Conservation (phyloP, 1,284 basidiomycete species). For the Takashimella koratensis region DNA sequence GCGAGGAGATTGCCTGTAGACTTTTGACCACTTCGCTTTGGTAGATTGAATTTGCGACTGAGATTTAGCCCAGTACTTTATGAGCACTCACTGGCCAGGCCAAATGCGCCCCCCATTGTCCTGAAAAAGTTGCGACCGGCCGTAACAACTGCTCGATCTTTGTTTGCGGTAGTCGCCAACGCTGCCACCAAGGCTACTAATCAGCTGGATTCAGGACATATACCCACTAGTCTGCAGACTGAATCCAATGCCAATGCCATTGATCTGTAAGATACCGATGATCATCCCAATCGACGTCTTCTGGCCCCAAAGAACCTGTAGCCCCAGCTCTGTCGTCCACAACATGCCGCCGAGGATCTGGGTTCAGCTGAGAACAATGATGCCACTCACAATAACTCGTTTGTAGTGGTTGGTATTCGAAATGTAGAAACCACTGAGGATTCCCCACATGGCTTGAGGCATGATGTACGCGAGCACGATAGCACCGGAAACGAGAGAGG, state of each 20-base stretch:
- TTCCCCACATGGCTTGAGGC: slow-evolving; percentile 21
- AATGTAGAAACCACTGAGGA: slow-evolving; percentile 19
- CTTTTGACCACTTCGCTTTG: slow-evolving; percentile 16
- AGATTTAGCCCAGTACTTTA: neutral
- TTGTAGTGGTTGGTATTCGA: slow-evolving; percentile 28
- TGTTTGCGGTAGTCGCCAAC: slow-evolving; percentile 18
- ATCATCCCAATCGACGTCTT: slow-evolving; percentile 11
- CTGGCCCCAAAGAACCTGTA: slow-evolving; percentile 21
- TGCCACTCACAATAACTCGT: slow-evolving; percentile 21
- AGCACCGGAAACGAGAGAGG: slow-evolving; percentile 24
- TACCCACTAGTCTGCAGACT: slow-evolving; percentile 28
- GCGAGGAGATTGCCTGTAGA: slow-evolving; percentile 5
- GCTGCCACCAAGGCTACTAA: slow-evolving; percentile 25
- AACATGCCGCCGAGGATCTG: slow-evolving; percentile 19
- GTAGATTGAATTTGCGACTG: slow-evolving; percentile 28
- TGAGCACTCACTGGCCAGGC: slow-evolving; percentile 18
- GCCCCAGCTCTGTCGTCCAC: slow-evolving; percentile 19
- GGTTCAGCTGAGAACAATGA: no score
- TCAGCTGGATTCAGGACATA: neutral
- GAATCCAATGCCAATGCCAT: slow-evolving; percentile 23
- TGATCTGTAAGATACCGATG: slow-evolving; percentile 20
- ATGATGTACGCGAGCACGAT: slow-evolving; percentile 31
- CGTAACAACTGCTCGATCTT: slow-evolving; percentile 34
- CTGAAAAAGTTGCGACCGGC: slow-evolving; percentile 30
- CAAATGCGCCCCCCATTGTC: slow-evolving; percentile 31